Percentiles rank a stretch among this genome's conserved stretches.
Conservation (phyloP, 2,329 filamentous ascomycete species). For the Eutypella sp. region DNA sequence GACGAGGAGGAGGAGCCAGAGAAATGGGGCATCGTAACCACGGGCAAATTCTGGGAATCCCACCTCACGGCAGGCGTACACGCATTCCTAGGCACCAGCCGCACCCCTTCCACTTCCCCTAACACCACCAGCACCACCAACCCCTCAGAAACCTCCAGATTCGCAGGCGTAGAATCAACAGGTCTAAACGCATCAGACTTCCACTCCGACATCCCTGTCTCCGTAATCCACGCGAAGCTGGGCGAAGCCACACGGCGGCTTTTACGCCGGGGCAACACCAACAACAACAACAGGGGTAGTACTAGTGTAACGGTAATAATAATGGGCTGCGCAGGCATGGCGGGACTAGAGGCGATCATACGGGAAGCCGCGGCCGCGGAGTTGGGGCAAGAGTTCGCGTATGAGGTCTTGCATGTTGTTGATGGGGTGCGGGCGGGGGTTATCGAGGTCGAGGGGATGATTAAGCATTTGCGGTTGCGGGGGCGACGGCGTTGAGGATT, state of each 20-base stretch:
- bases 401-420: constrained; percentile 58
- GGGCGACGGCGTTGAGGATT: constrained; percentile 1
- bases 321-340: constrained; percentile 89
- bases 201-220: constrained; percentile 61
- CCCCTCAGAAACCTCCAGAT: constrained; percentile 45
- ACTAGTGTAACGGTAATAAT: constrained; percentile 70
- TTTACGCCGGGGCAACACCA: constrained; percentile 51
- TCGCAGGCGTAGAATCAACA: constrained; percentile 78
- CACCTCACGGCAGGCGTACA: constrained; percentile 64
- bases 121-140: too few relatives aligned
- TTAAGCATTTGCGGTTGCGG: constrained; percentile 38
- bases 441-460: constrained; percentile 53
- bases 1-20: constrained; percentile 23
- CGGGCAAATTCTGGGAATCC: constrained; percentile 76
- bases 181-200: constrained; percentile 76
- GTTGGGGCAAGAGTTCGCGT: constrained; percentile 54
- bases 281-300: too few relatives aligned
- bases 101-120: too few relatives aligned
- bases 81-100: constrained; percentile 53
- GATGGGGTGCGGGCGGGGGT: constrained; percentile 75
- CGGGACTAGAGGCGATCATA: constrained; percentile 74
- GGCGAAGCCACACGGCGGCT: constrained; percentile 65
- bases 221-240: constrained; percentile 61
- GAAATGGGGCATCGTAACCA: constrained; percentile 83
- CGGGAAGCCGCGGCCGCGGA: constrained; percentile 61